Percentiles rank a stretch among this genome's conserved stretches.
Conservation (phyloP, 1,284 basidiomycete species). For the Cerrena zonata region DNA sequence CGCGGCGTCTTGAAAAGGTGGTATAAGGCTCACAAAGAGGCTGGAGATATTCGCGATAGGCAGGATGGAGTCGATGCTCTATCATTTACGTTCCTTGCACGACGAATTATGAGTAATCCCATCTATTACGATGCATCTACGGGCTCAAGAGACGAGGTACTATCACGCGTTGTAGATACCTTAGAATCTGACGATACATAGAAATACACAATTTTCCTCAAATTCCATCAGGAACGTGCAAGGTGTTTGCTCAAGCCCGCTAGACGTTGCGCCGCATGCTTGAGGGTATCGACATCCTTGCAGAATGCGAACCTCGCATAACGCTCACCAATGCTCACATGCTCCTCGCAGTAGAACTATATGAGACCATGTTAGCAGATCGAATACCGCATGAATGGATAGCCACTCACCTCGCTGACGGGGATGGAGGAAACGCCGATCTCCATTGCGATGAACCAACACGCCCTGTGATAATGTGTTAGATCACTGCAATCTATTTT, state of each 20-base stretch:
- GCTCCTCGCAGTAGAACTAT: constrained; percentile 86
- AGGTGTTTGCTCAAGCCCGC: constrained; percentile 55
- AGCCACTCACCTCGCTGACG: constrained; percentile 76
- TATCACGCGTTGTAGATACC: constrained; percentile 71
- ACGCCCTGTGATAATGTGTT: constrained; percentile 45
- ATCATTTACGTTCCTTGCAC: constrained; percentile 77
- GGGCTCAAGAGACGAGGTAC: constrained; percentile 41
- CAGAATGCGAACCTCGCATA: constrained; percentile 90
- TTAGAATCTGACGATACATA: constrained; percentile 30
- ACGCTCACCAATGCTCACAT: constrained; percentile 77
- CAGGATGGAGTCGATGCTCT: constrained; percentile 74
- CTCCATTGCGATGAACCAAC: constrained; percentile 87
- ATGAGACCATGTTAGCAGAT: background rate
- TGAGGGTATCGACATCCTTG: constrained; percentile 83
- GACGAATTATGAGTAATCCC: constrained; percentile 75
- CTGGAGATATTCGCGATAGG: constrained; percentile 42
- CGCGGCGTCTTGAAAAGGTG: constrained; percentile 47
- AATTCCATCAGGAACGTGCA: background rate
- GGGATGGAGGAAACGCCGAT: constrained; percentile 88
- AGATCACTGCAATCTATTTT: constrained; percentile 11
- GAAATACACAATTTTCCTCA: background rate
- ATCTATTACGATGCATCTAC: constrained; percentile 71
- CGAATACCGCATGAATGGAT: background rate
- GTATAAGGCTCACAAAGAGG: constrained; percentile 40
- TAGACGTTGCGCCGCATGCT: constrained; percentile 71